Conservation (phyloP, 345 rosid genomes). For the Alliaria petiolata region DNA sequence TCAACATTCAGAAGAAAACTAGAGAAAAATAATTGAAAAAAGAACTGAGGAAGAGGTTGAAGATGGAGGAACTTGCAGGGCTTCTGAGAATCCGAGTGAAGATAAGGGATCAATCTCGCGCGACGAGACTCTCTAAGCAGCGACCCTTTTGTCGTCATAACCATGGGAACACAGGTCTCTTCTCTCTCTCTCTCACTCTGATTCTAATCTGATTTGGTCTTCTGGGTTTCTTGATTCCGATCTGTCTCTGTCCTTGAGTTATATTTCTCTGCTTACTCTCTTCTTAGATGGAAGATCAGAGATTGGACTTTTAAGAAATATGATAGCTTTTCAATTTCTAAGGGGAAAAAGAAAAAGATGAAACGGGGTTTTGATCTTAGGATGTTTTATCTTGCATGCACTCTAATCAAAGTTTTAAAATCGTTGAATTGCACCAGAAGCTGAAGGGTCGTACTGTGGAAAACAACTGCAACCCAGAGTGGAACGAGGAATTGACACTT, state of each 20-base stretch:
- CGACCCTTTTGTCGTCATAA: slow-evolving; percentile 52
- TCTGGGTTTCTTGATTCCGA: background rate
- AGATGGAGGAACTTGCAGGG: slow-evolving; percentile 43
- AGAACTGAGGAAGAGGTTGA: slow-evolving; percentile 7
- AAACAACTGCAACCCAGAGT: slow-evolving; percentile 69
- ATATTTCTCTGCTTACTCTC: background rate
- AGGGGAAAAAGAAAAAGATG: background rate
- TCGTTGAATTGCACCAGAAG: slow-evolving; percentile 53
- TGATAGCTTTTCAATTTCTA: background rate
- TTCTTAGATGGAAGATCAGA: background rate
- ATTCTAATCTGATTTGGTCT: background rate
- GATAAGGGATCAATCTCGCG: slow-evolving; percentile 48
- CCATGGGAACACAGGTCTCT: slow-evolving; percentile 43
- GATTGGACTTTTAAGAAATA: background rate
- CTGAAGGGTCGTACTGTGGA: slow-evolving; percentile 60
- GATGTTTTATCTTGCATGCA: background rate
- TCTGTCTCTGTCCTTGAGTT: slow-evolving; percentile 1
- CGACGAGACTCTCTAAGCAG: slow-evolving; percentile 40
- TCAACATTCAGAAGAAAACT: background rate
- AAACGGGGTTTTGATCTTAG: too few relatives aligned
- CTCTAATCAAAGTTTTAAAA: background rate
- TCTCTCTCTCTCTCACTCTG: too few relatives aligned
- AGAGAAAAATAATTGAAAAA: background rate
- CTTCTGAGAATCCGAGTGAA: slow-evolving; percentile 42
- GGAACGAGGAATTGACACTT: slow-evolving; percentile 81